Conservation (phyloP, 2,329 filamentous ascomycete species). For the Alternaria brassicicola region DNA sequence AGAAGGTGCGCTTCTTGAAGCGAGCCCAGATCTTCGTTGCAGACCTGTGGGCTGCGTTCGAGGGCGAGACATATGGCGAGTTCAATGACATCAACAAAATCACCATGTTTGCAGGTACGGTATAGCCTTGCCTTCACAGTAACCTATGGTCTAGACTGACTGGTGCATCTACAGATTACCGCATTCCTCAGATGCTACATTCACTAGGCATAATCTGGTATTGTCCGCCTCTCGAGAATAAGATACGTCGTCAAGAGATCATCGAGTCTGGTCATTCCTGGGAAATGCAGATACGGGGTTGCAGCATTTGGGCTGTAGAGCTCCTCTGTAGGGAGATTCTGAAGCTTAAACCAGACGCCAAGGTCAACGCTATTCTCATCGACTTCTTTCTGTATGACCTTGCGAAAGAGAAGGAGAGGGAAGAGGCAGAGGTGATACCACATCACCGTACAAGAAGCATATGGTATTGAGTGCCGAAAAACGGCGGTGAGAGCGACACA, state of each 20-base stretch:
- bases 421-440: conserved; percentile 59
- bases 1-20: conserved; percentile 83
- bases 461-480: conserved; percentile 72
- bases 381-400: conserved; percentile 98
- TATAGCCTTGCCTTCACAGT: background rate
- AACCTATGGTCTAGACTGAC: background rate
- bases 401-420: conserved; percentile 79
- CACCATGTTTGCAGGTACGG: conserved; percentile 86
- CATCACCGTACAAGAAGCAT: conserved; percentile 93
- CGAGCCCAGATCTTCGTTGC: conserved; percentile 95
- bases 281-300: conserved; percentile 89
- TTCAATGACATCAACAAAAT: conserved; percentile 94
- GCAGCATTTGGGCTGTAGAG: conserved; percentile 96
- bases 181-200: conserved; percentile 91
- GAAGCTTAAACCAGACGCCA: conserved; percentile 70
- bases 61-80: conserved; percentile 75
- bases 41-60: conserved; percentile 95
- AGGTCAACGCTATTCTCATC: conserved; percentile 85
- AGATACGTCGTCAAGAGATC: conserved; percentile 67
- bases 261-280: conserved; percentile 75
- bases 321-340: conserved; percentile 82
- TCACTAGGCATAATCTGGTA: conserved; percentile 82
- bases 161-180: conserved; percentile 70
- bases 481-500: background rate
- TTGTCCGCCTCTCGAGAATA: conserved; percentile 76